phyloP scores from a whole-genome alignment of 768 basidiomycete genomes.

The Phaeotremella fagi region DNA sequence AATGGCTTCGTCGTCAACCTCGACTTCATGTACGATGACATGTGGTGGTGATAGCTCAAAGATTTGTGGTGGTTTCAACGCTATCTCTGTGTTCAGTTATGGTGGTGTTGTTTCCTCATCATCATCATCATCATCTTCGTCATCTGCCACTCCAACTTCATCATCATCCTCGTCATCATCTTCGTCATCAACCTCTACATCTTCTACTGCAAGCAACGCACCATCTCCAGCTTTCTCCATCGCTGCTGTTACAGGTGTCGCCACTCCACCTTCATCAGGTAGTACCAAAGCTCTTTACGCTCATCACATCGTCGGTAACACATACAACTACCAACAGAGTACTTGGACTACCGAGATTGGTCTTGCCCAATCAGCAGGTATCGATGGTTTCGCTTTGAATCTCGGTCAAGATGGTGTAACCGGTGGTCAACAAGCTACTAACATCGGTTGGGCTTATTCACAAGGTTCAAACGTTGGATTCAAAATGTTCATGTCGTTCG shows the following conservation, averaged over 20 bases:
- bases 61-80: conserved; percentile 17
- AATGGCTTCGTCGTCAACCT: neutral
- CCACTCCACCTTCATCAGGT: conserved; percentile 16
- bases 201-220: neutral
- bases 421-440: conserved; percentile 39
- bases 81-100: neutral
- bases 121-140: neutral
- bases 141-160: conserved; percentile 2
- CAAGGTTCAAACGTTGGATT: conserved; percentile 31
- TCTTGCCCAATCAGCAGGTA: conserved; percentile 42
- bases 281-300: conserved; percentile 35
- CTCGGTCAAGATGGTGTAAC: conserved; percentile 33
- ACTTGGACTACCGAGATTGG: conserved; percentile 47
- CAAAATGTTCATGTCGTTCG: conserved; percentile 26
- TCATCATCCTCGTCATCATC: neutral
- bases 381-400: conserved; percentile 51
- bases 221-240: neutral
- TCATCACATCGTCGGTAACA: conserved; percentile 47
- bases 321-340: conserved; percentile 41
- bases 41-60: conserved; percentile 4
- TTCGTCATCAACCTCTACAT: conserved; percentile 1
- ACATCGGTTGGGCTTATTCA: conserved; percentile 45
- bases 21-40: conserved; percentile 7
- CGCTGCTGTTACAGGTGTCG: conserved; percentile 13
- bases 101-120: neutral